Percentiles rank a stretch among this genome's conserved stretches.
phyloP scores from a whole-genome alignment of 805 yeast species.

The Wickerhamomyces canadensis region DNA sequence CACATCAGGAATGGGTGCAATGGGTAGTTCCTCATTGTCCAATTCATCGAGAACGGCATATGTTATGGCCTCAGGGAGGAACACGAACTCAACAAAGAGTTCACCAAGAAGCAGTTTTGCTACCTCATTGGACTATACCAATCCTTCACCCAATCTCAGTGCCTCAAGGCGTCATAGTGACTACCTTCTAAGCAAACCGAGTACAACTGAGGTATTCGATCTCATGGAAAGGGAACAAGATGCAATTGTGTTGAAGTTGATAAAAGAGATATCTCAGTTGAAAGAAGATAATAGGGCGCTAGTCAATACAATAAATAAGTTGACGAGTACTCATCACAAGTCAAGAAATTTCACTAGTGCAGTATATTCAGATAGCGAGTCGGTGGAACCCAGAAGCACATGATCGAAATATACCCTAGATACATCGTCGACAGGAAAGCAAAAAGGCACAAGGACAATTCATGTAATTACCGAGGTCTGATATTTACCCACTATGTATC shows the following conservation, averaged over 20 bases:
- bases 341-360: not conserved
- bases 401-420: too few species aligned
- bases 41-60: slow-evolving; percentile 9
- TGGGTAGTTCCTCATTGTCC: too few species aligned
- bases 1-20: too few species aligned
- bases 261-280: slow-evolving; percentile 52
- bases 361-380: too few species aligned
- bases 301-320: slow-evolving; percentile 18
- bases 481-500: too few species aligned
- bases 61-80: slow-evolving; percentile 5
- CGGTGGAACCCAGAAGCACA: too few species aligned
- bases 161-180: slow-evolving; percentile 17
- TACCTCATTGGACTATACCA: slow-evolving; percentile 3
- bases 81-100: slow-evolving; percentile 7
- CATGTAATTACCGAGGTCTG: too few species aligned
- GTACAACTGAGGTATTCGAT: slow-evolving; percentile 47
- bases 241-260: slow-evolving; percentile 60
- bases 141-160: slow-evolving; percentile 4
- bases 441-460: too few species aligned
- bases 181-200: slow-evolving; percentile 19
- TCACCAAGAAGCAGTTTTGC: slow-evolving; percentile 19
- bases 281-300: slow-evolving; percentile 47
- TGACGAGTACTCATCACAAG: slow-evolving; percentile 6
- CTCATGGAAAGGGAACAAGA: slow-evolving; percentile 72
- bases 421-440: too few species aligned